Percentiles rank a stretch among this genome's conserved stretches.
Conservation (phyloP, 805 yeast genomes). For the Torulaspora quercuum region DNA sequence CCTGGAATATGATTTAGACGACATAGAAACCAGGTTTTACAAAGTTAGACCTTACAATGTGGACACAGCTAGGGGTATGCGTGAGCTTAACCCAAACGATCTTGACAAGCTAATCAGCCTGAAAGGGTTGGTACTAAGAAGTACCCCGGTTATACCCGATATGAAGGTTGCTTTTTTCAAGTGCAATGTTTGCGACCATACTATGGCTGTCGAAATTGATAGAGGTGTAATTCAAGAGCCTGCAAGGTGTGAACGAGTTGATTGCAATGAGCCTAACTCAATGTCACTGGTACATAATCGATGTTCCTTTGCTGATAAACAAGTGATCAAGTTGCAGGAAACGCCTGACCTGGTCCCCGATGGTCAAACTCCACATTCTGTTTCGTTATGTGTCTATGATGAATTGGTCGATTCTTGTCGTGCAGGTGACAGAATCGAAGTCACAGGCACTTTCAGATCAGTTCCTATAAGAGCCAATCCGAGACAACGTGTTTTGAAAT, state of each 20-base stretch:
- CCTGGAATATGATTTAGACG: constrained; percentile 51
- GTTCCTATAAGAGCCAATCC: constrained; percentile 87
- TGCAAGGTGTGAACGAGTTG: constrained; percentile 82
- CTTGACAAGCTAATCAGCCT: constrained; percentile 89
- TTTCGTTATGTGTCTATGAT: constrained; percentile 90
- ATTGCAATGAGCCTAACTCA: constrained; percentile 76
- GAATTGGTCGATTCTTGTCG: constrained; percentile 91
- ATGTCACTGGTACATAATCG: constrained; percentile 91
- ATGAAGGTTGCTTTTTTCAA: constrained; percentile 96
- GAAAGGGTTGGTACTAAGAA: constrained; percentile 84
- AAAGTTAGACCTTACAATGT: constrained; percentile 88
- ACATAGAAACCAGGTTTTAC: constrained; percentile 75
- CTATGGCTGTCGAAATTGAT: constrained; percentile 86
- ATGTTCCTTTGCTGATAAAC: constrained; percentile 91
- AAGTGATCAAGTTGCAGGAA: constrained; percentile 89
- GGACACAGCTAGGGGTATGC: constrained; percentile 71
- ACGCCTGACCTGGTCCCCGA: constrained; percentile 96
- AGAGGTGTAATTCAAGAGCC: constrained; percentile 95
- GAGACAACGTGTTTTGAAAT: constrained; percentile 76
- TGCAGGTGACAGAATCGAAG: constrained; percentile 96
- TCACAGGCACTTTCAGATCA: constrained; percentile 91
- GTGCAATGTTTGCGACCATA: constrained; percentile 92
- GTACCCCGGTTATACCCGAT: constrained; percentile 92
- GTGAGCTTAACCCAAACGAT: constrained; percentile 90
- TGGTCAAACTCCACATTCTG: constrained; percentile 97